Evolutionary conservation across 169 alveolate genomes (phyloP), one percentile per base, ranked within the genome.

Genomic region (Eimeria necatrix): DNA sequence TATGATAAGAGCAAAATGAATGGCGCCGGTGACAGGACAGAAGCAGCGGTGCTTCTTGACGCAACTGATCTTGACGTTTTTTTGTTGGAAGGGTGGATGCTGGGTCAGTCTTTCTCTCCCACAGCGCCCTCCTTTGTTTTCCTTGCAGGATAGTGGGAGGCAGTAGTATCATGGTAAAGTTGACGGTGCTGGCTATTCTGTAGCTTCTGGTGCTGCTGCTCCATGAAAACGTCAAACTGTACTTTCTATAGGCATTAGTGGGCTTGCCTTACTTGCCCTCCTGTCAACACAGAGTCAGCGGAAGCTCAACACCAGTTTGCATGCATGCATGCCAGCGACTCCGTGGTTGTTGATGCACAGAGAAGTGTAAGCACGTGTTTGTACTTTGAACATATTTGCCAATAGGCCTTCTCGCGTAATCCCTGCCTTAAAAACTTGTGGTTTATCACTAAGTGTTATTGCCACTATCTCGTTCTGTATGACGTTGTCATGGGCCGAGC

Each of bases 1-100:
- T 80, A 80, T 41, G 89, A 80, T 10, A 80, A 80, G 51, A 80
- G 89, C 71, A 53, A 80, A n/a, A 80, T 48, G 89, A 9, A 52
- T 51, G 89, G 89, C 46, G 53, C 71, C 24, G 89, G 89, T 41
- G 89, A 80, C 24, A 48, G 89, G 12, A 22, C 61, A 0, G 49
- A n/a, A 16, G 70, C 46, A 80, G 71, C 12, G 7, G 51, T 80
- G n/a, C 48, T 14, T 7, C 71, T 80, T 10, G 89, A 80, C 49
- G 89, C 89, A 4, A 80, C 52, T 22, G 22, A 24, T 41, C 41
- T 80, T 48, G 89, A 80, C 2, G 89, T 80, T 49, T 80, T 80
- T n/a, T 46, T 80, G 6, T 51, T 80, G 71, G 89, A 80, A n/a
- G 89, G 89, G 0, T 80, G 89, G 89, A 80, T 80, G 89, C 89